Conservation (phyloP, 148 eudicot genomes). For the Polygonum maritimum region DNA sequence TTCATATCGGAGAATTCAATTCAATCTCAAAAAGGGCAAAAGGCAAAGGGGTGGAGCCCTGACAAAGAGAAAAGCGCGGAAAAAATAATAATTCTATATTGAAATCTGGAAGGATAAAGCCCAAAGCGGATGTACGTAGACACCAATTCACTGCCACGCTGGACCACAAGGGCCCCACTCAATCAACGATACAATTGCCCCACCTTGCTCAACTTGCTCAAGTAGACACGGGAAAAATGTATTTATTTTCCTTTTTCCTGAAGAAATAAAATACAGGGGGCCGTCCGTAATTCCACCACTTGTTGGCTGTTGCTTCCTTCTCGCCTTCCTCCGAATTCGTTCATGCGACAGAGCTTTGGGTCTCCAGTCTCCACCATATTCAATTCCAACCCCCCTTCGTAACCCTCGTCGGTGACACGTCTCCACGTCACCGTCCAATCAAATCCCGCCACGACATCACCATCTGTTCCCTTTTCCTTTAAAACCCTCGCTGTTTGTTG, state of each 20-base stretch:
- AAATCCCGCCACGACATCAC: not conserved
- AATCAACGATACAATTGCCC: slow-evolving; percentile 6
- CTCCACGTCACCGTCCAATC: slow-evolving; percentile 7
- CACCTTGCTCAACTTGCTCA: not conserved
- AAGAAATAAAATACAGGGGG: not conserved
- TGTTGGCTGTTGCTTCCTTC: not conserved
- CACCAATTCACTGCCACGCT: not conserved
- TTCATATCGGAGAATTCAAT: too few relatives aligned
- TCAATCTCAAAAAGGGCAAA: too few relatives aligned
- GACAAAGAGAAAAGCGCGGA: too few relatives aligned
- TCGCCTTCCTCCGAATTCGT: not conserved
- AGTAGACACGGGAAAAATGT: not conserved
- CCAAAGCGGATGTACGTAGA: not conserved
- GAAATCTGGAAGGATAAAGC: not conserved
- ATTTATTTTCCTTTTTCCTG: not conserved
- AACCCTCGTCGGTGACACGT: slow-evolving; percentile 1
- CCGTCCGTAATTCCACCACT: not conserved
- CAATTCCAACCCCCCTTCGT: not conserved
- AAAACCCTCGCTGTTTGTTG: not conserved
- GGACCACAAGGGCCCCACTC: not conserved
- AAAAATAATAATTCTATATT: not conserved
- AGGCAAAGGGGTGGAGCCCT: too few relatives aligned
- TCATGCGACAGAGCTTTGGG: not conserved
- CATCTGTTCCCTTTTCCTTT: not conserved
- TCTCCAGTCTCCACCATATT: not conserved